phyloP scores from a whole-genome alignment of 352 stramenopile species.

The Plasmopara viticola region DNA sequence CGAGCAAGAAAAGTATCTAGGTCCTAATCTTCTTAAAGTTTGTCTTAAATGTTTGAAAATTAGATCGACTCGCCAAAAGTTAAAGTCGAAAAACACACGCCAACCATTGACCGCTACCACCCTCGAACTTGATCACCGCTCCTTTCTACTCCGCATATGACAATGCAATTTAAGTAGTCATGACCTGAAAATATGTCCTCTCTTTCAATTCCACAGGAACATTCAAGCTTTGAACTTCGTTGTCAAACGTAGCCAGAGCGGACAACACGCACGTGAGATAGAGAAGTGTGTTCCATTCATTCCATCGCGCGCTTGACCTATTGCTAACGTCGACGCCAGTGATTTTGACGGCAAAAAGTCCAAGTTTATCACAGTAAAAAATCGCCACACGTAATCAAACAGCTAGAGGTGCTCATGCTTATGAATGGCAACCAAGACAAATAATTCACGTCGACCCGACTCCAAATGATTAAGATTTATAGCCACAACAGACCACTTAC shows the following conservation, averaged over 20 bases:
- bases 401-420: slow-evolving; percentile 36
- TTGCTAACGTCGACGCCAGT: slow-evolving; percentile 55
- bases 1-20: slow-evolving; percentile 5
- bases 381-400: slow-evolving; percentile 45
- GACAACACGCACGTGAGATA: slow-evolving; percentile 53
- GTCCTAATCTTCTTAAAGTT: slow-evolving; percentile 12
- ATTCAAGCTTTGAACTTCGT: slow-evolving; percentile 18
- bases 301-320: slow-evolving; percentile 27
- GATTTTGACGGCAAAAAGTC: slow-evolving; percentile 60
- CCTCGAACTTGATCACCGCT: slow-evolving; percentile 17
- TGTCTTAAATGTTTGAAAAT: slow-evolving; percentile 22
- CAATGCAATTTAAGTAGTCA: slow-evolving; percentile 11
- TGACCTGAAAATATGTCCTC: too few species aligned
- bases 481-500: slow-evolving; percentile 63
- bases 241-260: slow-evolving; percentile 9
- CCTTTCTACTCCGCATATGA: not conserved
- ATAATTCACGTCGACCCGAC: slow-evolving; percentile 45
- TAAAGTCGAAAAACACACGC: slow-evolving; percentile 24
- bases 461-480: slow-evolving; percentile 51
- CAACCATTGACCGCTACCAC: slow-evolving; percentile 18
- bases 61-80: slow-evolving; percentile 18
- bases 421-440: slow-evolving; percentile 57
- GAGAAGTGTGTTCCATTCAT: slow-evolving; percentile 59
- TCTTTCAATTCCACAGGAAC: slow-evolving; percentile 47
- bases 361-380: slow-evolving; percentile 60